Evolutionary conservation across 2,329 filamentous ascomycete species (phyloP), one percentile per base, ranked within the genome.

Genomic region (Dothidotthia symphoricarpi): DNA sequence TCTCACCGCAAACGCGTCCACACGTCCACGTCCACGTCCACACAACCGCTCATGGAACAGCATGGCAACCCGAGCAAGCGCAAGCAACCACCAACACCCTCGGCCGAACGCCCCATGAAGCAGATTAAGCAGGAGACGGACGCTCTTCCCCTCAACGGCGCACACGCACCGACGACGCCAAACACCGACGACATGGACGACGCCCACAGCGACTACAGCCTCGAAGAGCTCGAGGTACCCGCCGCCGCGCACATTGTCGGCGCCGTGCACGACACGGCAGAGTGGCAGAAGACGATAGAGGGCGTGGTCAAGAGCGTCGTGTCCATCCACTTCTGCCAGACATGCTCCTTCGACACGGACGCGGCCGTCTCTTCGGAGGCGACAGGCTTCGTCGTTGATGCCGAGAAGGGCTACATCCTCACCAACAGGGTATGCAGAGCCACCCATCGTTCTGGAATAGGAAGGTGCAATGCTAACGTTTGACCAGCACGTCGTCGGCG

Each of bases 291-390:
- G 34, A 96, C 90, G 1, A 95, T 97, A 44, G 90, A 96, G 68
- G 85, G 82, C 45, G 93, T 98, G 3, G 90, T 98, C 36, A 83
- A 85, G 64, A 95, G 90, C 55, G 93, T 97, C 13, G 93, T 98
- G 33, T 95, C 91, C n/a, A 97, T 98, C 59, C 86, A 95, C 53
- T 98, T 98, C 73, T 97, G 91, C 66, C 89, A 96, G 75, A 96
- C 93, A 0, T 95, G 88, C 66, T 90, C 91, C 16, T 98, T 98
- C 66, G 93, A 98, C 67, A 97, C 93, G n/a, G 93, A 98, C 57
- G 75, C 88, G 17, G 93, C 93, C 6, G 78, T 95, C 66, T 88
- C 88, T 13, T 96, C 89, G 59, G 93, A 98, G 72, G 93, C 93
- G 3, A 98, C 93, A 0, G 93, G 93, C 6, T 98, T 98, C 63